phyloP scores from a whole-genome alignment of 345 rosid genomes.

The Rhodamnia argentea region DNA sequence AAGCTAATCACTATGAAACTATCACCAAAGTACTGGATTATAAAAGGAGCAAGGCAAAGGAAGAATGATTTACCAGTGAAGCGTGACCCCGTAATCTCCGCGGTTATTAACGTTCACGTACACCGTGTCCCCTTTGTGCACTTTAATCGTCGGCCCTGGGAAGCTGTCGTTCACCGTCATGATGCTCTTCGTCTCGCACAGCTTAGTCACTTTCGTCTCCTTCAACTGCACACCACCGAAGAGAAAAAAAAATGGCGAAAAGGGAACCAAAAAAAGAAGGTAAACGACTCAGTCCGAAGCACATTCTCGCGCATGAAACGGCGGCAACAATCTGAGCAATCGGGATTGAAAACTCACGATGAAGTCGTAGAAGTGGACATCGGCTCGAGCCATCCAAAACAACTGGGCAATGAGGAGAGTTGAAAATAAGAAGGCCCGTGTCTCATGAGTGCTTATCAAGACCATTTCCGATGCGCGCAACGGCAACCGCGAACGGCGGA shows the following conservation, averaged over 20 bases:
- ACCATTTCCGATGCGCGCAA: background rate
- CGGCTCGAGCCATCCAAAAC: background rate
- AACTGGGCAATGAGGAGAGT: background rate
- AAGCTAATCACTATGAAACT: background rate
- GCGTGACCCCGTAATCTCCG: constrained; percentile 19
- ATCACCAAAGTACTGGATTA: background rate
- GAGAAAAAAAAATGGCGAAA: background rate
- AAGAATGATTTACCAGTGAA: constrained; percentile 17
- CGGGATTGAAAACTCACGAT: background rate
- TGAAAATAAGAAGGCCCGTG: background rate
- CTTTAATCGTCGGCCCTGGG: constrained; percentile 18
- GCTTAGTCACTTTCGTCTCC: constrained; percentile 10
- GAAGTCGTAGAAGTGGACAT: constrained; percentile 5
- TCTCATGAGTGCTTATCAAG: background rate
- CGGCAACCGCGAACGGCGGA: background rate
- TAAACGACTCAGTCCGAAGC: background rate
- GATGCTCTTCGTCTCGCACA: constrained; percentile 10
- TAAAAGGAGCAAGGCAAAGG: background rate
- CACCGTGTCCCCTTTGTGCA: constrained; percentile 20
- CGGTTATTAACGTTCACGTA: constrained; percentile 15
- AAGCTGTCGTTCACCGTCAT: constrained; percentile 14
- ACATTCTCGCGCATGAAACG: background rate
- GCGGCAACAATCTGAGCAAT: background rate
- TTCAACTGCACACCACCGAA: constrained; percentile 2
- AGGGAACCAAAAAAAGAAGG: background rate